Evolutionary conservation across 163 green algal genomes (phyloP), one percentile per base, ranked within the genome.

Genomic region (Trebouxia gelatinosa): DNA sequence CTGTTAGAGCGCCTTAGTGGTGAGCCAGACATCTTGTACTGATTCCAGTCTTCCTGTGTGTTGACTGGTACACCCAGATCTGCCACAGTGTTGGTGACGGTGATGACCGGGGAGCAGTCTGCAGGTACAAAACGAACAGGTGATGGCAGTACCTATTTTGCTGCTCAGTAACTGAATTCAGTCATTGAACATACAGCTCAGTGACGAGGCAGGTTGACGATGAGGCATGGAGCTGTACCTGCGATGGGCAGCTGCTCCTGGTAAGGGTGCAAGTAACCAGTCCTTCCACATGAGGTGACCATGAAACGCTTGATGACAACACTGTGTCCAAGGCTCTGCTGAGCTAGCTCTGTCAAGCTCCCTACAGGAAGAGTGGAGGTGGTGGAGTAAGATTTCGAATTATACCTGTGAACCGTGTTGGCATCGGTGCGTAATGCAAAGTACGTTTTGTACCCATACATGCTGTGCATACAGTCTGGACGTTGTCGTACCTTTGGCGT

Each of bases 271-370:
- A 76, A 17, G 28, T 64, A 76, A 1, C 68, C 68, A 29, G 68
- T 76, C 13, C 40, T 59, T 11, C 68, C 68, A n/a, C 68, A 46
- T 3, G 43, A 19, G 19, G 68, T 76, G 16, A 64, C 46, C 40
- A 76, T 76, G 11, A 76, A 76, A 11, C 68, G 38, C 19, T 76
- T 59, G 40, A 76, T 59, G 13, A 62, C 40, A 28, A 76, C 68
- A 16, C 62, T 61, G n/a, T 61, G 68, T 17, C 68, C 68, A 39
- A 76, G 40, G 17, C 13, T 11, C 23, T 9, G 39, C 40, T 76
- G 31, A 40, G 68, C 68, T 40, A 31, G 32, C 68, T 76, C 68
- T 26, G 68, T 76, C 29, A 76, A 31, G 40, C 19, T 59, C 11
- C 68, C 68, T 76, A 43, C 40, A 64, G 26, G 2, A 3, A n/a